A percentile compares a stretch with the other conserved stretches of the same genome.
phyloP scores from a whole-genome alignment of 257 asterid species.

The Coffea eugenioides region DNA sequence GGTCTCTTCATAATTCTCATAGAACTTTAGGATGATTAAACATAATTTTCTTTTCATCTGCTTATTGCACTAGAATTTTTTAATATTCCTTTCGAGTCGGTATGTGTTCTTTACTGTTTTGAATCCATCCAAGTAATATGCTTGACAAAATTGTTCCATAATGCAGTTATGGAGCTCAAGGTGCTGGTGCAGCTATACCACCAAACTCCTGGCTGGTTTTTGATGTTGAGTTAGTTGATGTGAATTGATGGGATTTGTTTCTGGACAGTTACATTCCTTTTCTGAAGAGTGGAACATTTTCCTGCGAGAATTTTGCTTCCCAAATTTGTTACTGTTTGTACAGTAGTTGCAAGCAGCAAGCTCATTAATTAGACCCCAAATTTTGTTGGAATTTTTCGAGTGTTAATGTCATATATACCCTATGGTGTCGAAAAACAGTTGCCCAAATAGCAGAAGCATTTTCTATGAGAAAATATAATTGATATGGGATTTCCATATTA shows the following conservation, averaged over 20 bases:
- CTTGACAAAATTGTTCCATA: conserved; percentile 1
- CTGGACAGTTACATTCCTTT: not conserved
- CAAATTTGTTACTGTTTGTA: conserved; percentile 7
- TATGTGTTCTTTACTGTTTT: not conserved
- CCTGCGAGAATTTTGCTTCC: not conserved
- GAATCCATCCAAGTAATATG: not conserved
- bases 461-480: not conserved
- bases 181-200: conserved; percentile 51
- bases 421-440: not conserved
- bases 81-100: not conserved
- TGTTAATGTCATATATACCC: too few relatives aligned
- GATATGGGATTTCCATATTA: not conserved
- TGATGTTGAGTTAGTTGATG: conserved; percentile 61
- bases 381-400: not conserved
- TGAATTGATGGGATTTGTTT: conserved; percentile 28
- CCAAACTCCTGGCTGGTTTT: conserved; percentile 89
- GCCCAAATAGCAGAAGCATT: not conserved
- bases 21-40: not conserved
- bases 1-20: not conserved
- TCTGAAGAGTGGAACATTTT: not conserved
- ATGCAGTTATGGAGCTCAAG: conserved; percentile 58
- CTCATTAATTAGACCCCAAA: not conserved
- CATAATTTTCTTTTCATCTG: not conserved
- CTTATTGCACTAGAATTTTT: not conserved
- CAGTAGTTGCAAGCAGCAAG: not conserved